phyloP scores from a whole-genome alignment of 2,329 filamentous ascomycete species.

The Nothophoma quercina region DNA sequence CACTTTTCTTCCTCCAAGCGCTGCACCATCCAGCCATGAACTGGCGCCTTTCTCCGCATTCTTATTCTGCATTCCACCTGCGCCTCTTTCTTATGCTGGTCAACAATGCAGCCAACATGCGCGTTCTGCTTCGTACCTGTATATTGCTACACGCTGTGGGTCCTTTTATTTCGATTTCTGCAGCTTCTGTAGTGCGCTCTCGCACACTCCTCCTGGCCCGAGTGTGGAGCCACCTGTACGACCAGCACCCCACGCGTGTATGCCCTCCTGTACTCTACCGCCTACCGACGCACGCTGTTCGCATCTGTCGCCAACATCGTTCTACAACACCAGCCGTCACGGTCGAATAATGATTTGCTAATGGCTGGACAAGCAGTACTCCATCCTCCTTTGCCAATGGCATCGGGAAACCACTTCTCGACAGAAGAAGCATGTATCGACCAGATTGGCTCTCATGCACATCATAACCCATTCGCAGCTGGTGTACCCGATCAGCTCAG shows the following conservation, averaged over 20 bases:
- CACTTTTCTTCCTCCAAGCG: constrained; percentile 31
- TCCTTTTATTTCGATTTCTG: constrained; percentile 33
- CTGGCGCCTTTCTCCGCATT: constrained; percentile 50
- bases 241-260: constrained; percentile 43
- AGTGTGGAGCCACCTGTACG: constrained; percentile 47
- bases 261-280: constrained; percentile 29
- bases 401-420: constrained; percentile 53
- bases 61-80: constrained; percentile 45
- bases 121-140: constrained; percentile 26
- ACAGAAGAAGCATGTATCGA: constrained; percentile 57
- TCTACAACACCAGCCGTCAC: constrained; percentile 38
- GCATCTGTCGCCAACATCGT: constrained; percentile 48
- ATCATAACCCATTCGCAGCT: constrained; percentile 54
- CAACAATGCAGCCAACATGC: constrained; percentile 36
- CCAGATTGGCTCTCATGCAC: constrained; percentile 54
- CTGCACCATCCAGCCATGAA: constrained; percentile 39
- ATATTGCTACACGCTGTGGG: constrained; percentile 43
- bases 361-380: constrained; percentile 54
- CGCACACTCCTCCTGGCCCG: constrained; percentile 42
- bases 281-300: constrained; percentile 47
- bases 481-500: constrained; percentile 58
- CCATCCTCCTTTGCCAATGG: constrained; percentile 52
- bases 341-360: constrained; percentile 48
- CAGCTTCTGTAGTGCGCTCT: constrained; percentile 46
- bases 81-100: constrained; percentile 39